Conservation (phyloP, 2,329 filamentous ascomycete genomes). For the Thelonectria olida region DNA sequence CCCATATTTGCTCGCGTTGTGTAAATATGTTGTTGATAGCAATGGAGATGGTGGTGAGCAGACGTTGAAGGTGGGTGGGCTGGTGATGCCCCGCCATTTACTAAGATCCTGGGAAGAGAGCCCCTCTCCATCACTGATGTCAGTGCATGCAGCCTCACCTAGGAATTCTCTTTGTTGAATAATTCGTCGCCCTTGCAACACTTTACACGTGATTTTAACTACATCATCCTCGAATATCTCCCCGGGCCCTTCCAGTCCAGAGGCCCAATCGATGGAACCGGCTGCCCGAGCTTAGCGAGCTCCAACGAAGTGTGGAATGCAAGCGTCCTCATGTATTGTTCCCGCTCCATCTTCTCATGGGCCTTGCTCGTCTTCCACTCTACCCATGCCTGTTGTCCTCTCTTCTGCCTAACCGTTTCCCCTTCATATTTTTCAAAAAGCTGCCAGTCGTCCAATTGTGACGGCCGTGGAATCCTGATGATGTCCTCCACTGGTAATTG, state of each 20-base stretch:
- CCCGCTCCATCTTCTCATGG: slow-evolving; percentile 40
- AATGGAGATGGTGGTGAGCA: background rate
- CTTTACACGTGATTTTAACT: background rate
- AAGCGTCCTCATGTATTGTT: slow-evolving; percentile 40
- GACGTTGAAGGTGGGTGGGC: slow-evolving; percentile 4
- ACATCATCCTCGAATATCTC: background rate
- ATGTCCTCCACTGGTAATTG: slow-evolving; percentile 56
- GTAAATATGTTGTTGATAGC: slow-evolving; percentile 1
- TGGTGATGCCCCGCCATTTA: slow-evolving; percentile 15
- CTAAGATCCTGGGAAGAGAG: slow-evolving; percentile 3
- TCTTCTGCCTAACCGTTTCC: slow-evolving; percentile 50
- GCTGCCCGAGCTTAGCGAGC: slow-evolving; percentile 23
- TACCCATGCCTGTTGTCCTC: slow-evolving; percentile 51
- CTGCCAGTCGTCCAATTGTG: slow-evolving; percentile 65
- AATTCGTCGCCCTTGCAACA: background rate
- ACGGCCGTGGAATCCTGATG: slow-evolving; percentile 58
- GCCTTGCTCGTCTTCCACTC: slow-evolving; percentile 52
- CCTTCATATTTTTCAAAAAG: slow-evolving; percentile 59
- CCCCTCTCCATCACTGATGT: slow-evolving; percentile 7
- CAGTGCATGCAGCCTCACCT: background rate
- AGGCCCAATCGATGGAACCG: background rate
- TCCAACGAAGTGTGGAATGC: slow-evolving; percentile 39
- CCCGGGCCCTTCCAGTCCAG: background rate
- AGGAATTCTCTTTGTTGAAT: background rate
- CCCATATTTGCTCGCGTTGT: slow-evolving; percentile 41